Conservation (phyloP, 495 filamentous ascomycete genomes). For the Lophiostoma macrostomum region DNA sequence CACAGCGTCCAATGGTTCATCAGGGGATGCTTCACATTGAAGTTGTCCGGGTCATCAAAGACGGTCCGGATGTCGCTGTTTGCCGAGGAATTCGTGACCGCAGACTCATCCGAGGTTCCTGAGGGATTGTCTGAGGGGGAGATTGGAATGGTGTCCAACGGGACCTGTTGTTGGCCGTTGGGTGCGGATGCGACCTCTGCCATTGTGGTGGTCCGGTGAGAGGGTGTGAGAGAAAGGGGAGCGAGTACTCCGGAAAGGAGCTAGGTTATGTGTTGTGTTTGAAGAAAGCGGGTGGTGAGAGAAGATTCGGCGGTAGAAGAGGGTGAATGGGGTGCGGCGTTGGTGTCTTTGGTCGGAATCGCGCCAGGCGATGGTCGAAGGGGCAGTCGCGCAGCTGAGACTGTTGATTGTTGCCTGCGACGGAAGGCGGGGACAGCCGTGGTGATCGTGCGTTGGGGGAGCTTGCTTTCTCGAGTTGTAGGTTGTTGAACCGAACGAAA, state of each 20-base stretch:
- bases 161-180: conserved; percentile 45
- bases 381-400: not conserved
- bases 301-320: not conserved
- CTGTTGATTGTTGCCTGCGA: not conserved
- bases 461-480: not conserved
- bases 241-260: not conserved
- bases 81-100: conserved; percentile 36
- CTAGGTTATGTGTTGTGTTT: conserved; percentile 6
- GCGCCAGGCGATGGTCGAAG: not conserved
- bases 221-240: not conserved
- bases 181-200: conserved; percentile 28
- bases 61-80: conserved; percentile 72
- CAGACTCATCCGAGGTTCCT: conserved; percentile 40
- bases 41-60: conserved; percentile 95
- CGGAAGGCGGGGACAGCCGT: not conserved
- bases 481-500: not conserved
- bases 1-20: conserved; percentile 97
- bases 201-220: conserved; percentile 22
- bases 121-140: conserved; percentile 57
- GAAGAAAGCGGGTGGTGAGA: too few relatives aligned
- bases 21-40: conserved; percentile 97
- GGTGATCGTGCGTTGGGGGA: not conserved
- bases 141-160: conserved; percentile 67
- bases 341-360: not conserved
- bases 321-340: not conserved